Percentiles rank a stretch among this genome's conserved stretches.
These are phyloP conservation scores for Ambrosiella cleistominuta DNA, from an alignment of 2,329 filamentous ascomycete genomes.

Conservation along the genomic window DNA sequence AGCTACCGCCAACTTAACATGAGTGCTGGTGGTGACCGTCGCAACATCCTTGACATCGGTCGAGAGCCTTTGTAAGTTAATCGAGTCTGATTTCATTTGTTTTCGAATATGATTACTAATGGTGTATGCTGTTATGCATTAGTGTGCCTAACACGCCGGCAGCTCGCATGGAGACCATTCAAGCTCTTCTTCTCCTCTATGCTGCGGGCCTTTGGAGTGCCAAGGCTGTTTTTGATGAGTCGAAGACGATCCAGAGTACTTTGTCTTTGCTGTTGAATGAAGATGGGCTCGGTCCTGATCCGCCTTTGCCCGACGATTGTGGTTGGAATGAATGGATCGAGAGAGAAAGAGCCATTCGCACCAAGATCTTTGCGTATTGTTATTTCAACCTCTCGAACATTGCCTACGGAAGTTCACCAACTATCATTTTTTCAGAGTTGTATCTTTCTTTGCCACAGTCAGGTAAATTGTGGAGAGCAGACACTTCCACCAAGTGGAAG, in stretches of 20 bases:
- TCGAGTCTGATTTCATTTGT: background rate
- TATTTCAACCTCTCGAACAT: constrained; percentile 47
- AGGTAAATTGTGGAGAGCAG: constrained; percentile 39
- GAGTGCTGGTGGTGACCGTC: constrained; percentile 38
- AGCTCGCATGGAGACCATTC: constrained; percentile 45
- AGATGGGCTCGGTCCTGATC: constrained; percentile 27
- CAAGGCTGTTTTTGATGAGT: constrained; percentile 41
- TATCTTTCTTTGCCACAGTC: constrained; percentile 36
- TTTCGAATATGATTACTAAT: background rate
- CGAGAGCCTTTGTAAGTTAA: constrained; percentile 40
- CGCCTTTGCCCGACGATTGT: background rate
- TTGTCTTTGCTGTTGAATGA: constrained; percentile 41
- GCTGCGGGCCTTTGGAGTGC: constrained; percentile 44
- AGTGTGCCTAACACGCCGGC: constrained; percentile 42
- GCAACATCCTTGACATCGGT: constrained; percentile 39
- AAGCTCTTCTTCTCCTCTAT: constrained; percentile 43
- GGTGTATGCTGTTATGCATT: background rate
- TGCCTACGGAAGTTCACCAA: constrained; percentile 41
- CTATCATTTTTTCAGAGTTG: constrained; percentile 42
- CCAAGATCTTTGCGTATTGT: constrained; percentile 42
- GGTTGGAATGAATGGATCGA: constrained; percentile 44
- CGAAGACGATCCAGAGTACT: constrained; percentile 40
- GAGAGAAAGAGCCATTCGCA: constrained; percentile 37
- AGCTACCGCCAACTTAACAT: constrained; percentile 41
- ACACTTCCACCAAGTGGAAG: constrained; percentile 42